Evolutionary conservation across 805 yeast genomes (phyloP), one percentile per base, ranked within the genome.

Genomic region (Suhomyces canberraensis): DNA sequence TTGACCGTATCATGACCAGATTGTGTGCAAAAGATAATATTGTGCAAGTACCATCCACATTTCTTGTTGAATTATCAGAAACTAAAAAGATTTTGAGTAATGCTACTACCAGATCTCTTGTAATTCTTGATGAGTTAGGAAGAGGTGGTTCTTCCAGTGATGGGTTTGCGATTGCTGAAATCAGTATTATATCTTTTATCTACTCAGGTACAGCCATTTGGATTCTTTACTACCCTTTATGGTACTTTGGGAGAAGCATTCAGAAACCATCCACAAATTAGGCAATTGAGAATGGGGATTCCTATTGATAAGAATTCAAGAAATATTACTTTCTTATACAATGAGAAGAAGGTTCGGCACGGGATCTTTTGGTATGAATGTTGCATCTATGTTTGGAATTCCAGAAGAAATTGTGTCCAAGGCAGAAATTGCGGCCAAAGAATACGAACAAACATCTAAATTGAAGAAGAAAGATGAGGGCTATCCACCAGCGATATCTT

Each of bases 91-190:
- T 93, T 43, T 64, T 93, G 40, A 81, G 83, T 46, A 80, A 79
- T 48, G 89, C 96, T 3, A 90, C 98, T 0, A 81, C 87, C 7
- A 75, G 78, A 40, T 84, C 96, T 1, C 67, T 93, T 37, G 76
- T 93, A 11, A 95, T 93, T 15, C 64, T 93, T 21, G 99, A 93
- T 60, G 99, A 93, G 59, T 74, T 93, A 49, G 99, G 99, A 39
- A 76, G 99, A 52, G 99, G 99, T 39, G 98, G 98, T 16, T 88
- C 97, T 2, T 85, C 95, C 2, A 82, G 90, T 50, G 98, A 93
- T 62, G 99, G 99, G 0, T 91, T 84, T 62, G 98, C 98, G 11
- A 90, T 93, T 54, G 98, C 98, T 0, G 98, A 93, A 93, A 54
- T 78, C 96, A 4, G 98, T 91, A 2, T 65, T 93, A 35, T 86